Evolutionary conservation across 106 monocot species (phyloP).

Genomic region (Gastrodia elata): DNA sequence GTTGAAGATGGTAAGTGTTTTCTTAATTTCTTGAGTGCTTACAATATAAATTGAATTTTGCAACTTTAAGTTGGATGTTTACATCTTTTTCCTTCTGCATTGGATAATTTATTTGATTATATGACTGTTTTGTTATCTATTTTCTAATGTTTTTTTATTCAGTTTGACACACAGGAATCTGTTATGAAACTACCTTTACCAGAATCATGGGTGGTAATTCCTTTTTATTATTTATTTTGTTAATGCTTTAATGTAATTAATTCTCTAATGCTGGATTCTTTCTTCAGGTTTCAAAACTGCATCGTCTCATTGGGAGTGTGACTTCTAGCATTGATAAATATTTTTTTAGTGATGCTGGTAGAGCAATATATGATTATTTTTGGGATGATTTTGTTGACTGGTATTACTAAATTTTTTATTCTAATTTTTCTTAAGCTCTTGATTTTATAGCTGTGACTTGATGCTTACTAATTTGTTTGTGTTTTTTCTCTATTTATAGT

Average conservation of each 20-base stretch:
- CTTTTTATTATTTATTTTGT: not conserved
- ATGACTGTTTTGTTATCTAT: not conserved
- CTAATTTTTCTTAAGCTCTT: not conserved
- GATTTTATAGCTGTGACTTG: not conserved
- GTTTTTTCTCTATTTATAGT: not conserved
- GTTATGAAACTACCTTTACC: slow-evolving; percentile 59
- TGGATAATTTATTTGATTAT: not conserved
- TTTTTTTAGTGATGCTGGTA: slow-evolving; percentile 93
- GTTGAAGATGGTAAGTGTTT: not conserved
- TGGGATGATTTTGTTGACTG: slow-evolving; percentile 99
- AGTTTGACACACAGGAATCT: slow-evolving; percentile 68
- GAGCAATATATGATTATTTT: slow-evolving; percentile 95
- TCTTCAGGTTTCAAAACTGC: slow-evolving; percentile 83
- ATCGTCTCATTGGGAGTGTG: slow-evolving; percentile 81
- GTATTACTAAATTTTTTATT: slow-evolving; percentile 20
- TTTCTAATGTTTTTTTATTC: slow-evolving; percentile 4
- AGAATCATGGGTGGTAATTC: slow-evolving; percentile 94
- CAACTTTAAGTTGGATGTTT: not conserved
- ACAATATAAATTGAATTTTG: not conserved
- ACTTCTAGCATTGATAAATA: slow-evolving; percentile 89
- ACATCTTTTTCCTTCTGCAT: not conserved
- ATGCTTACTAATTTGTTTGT: not conserved
- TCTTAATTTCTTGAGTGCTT: not conserved
- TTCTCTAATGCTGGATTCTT: slow-evolving; percentile 11
- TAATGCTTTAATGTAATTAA: not conserved